Evolutionary conservation across 2,329 filamentous ascomycete genomes (phyloP), one percentile per base, ranked within the genome.

Genomic region (Ophiostoma populinum): DNA sequence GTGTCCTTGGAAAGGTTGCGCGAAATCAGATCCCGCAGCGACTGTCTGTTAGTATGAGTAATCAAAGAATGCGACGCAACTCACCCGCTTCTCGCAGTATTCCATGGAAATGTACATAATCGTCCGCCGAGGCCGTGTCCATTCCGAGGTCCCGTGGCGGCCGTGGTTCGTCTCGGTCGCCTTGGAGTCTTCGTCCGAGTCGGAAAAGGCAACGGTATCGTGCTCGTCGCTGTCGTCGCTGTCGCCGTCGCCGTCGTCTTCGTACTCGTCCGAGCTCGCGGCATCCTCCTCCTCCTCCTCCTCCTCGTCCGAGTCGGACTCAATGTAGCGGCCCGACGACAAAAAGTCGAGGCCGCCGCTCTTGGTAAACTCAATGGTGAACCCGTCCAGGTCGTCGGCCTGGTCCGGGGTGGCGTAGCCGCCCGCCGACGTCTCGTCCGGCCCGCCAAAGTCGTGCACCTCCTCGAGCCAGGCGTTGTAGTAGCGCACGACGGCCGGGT

Each of bases 81-180:
- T 8, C 58, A 78, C 74, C 45, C 80, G 72, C 50, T 87, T 90
- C 52, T 95, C 87, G 49, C 90, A 98, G 46, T 94, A 92, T 51
- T 98, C 90, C 90, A 98, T 98, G 41, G 92, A 90, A 37, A 98
- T 95, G 52, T 94, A 98, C 27, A 98, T 65, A 6, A 86, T 76
- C 0, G 79, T 86, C 35, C 70, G 70, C 40, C 70, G 67, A 4
- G 70, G 57, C 28, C 47, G 51, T 24, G 25, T 34, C 38, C 37
- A 42, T 6, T 26, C 35, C 1, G 37, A 33, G 1, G 38, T 24
- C 2, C 15, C 32, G 8, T 32, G 20, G 3, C 18, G 33, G 1
- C 32, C 17, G 11, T 42, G 36, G 16, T 43, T 50, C 26, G 34
- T 43, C 37, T 32, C 38, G 2, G 38, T 43, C 12, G 36, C 39